phyloP scores from a whole-genome alignment of 2,329 filamentous ascomycete genomes.

The Trichoderma afroharzianum region DNA sequence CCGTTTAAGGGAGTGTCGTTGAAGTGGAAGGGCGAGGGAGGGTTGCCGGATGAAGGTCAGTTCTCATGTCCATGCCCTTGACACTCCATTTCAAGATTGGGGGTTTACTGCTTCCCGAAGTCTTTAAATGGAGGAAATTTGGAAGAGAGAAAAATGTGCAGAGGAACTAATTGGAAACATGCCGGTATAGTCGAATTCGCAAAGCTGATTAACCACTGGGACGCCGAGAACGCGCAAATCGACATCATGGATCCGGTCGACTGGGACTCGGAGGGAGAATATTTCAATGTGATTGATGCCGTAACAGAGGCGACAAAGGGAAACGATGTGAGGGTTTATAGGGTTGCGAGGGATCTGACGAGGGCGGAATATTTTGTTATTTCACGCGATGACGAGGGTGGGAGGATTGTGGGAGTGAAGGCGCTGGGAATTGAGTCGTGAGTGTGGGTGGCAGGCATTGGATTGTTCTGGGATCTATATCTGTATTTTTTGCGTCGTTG shows the following conservation, averaged over 20 bases:
- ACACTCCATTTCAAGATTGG: neutral
- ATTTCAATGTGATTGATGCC: slow-evolving; percentile 64
- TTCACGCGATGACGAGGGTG: slow-evolving; percentile 50
- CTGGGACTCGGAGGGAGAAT: slow-evolving; percentile 71
- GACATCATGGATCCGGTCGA: slow-evolving; percentile 63
- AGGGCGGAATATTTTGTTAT: slow-evolving; percentile 79
- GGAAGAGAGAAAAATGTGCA: neutral
- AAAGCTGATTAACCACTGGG: slow-evolving; percentile 58
- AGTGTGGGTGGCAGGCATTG: neutral
- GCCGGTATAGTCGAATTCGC: slow-evolving; percentile 62
- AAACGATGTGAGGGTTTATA: slow-evolving; percentile 70
- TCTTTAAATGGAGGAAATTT: too few species aligned
- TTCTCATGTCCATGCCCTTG: neutral
- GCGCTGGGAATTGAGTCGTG: slow-evolving; percentile 67
- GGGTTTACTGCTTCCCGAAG: too few species aligned
- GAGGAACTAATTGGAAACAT: neutral
- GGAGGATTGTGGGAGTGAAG: slow-evolving; percentile 71
- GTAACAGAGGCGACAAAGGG: slow-evolving; percentile 61
- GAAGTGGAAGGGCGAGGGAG: slow-evolving; percentile 49
- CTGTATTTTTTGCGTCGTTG: neutral
- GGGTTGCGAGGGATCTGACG: slow-evolving; percentile 58
- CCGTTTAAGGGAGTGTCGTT: slow-evolving; percentile 75
- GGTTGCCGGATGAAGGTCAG: slow-evolving; percentile 59
- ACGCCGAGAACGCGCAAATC: slow-evolving; percentile 53
- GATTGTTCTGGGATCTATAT: neutral